Base-by-base conservation (phyloP, 2,329 filamentous ascomycete species). In the Daldinia sp. region DNA sequence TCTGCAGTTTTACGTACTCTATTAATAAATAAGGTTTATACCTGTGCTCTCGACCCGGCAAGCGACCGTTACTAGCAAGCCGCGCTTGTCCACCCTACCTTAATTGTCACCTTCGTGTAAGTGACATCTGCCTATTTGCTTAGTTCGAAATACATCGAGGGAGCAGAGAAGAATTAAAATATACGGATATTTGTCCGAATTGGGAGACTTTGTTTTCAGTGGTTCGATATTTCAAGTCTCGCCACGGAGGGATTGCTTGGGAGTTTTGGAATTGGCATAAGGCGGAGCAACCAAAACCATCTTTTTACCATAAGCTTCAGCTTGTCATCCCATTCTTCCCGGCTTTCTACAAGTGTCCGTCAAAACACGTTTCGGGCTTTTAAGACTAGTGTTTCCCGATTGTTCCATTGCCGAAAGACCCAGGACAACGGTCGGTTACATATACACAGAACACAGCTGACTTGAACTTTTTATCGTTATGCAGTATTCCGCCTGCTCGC, bases 401-500 rank as follows among this genome's bases (percentile, higher is more conserved):
- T 58, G 39, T 60, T 55, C 50, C 67, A 63, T 68, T 64, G 67
- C 69, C 42, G 54, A 72, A 72, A 63, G 61, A 65, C 69, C 71
- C 56, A 61, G 44, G 55, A 56, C 26, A 37, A 53, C 73, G 75
- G 75, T 62, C 56, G 58, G 68, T 73, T 75, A 76, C 76, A 75
- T 75, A 58, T 71, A 64, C 68, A 72, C 67, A 65, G 72, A 75
- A 73, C 71, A 75, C 72, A 65, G 74, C 79, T 80, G 74, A 81
- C 75, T 71, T 73, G 68, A 69, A 70, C 60, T 67, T 69, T 69
- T 75, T 70, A 69, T 75, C 69, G 67, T 70, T 68, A 80, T 81
- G 80, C 79, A 82, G 81, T 77, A 73, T 71, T 69, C 78, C 78
- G 75, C 70, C 60, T 72, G 65, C 68, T 76, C 68, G 72, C 66